These are phyloP conservation scores for Phytopythium mirpurense DNA, from an alignment of 352 stramenopile genomes.

Conservation along the genomic window DNA sequence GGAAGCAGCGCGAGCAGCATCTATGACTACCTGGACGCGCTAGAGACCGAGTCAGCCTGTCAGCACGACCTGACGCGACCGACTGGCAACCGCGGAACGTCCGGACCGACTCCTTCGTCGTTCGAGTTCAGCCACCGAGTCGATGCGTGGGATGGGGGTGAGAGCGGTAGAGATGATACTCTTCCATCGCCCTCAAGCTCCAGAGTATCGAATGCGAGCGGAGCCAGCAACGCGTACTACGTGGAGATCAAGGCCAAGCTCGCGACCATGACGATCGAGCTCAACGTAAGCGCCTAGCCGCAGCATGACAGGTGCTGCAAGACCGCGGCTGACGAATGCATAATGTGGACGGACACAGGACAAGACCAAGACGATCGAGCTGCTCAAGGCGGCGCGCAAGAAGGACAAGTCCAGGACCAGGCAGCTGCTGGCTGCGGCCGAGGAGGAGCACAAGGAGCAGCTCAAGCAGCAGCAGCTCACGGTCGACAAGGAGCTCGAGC, in stretches of 20 bases:
- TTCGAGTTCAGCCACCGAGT: neutral
- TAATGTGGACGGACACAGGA: conserved; percentile 32
- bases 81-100: conserved; percentile 3
- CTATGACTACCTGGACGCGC: conserved; percentile 75
- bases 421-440: conserved; percentile 38
- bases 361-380: conserved; percentile 81
- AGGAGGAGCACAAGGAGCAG: conserved; percentile 42
- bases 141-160: conserved; percentile 6
- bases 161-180: too few species aligned
- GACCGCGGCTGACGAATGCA: neutral
- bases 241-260: conserved; percentile 77
- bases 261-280: conserved; percentile 70
- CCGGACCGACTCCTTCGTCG: neutral
- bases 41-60: conserved; percentile 56
- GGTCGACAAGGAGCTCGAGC: conserved; percentile 74
- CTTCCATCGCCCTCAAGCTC: conserved; percentile 23
- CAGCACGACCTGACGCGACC: conserved; percentile 30
- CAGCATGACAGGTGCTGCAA: too few species aligned
- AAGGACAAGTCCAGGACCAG: conserved; percentile 71
- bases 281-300: conserved; percentile 35
- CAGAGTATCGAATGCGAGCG: conserved; percentile 24
- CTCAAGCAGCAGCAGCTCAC: conserved; percentile 53
- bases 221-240: conserved; percentile 51
- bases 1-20: conserved; percentile 35
- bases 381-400: conserved; percentile 68